These are phyloP conservation scores for Pseudocercospora eumusae DNA, from an alignment of 2,329 filamentous ascomycete genomes.

Conservation along the genomic window DNA sequence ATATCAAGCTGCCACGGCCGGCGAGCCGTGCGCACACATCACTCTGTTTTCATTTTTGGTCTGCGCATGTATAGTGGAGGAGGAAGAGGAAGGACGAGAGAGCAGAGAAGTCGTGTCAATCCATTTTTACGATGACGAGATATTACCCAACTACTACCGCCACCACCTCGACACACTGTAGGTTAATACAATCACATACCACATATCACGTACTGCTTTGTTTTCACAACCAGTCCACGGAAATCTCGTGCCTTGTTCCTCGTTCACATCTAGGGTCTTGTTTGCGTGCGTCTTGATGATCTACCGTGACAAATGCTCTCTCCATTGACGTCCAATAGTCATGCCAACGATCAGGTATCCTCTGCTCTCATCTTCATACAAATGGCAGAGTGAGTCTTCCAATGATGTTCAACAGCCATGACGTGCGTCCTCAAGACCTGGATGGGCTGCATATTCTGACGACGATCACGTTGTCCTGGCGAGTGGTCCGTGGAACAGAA, in stretches of 20 bases:
- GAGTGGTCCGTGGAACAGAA: neutral
- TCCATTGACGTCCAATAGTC: too few relatives aligned
- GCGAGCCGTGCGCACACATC: slow-evolving; percentile 11
- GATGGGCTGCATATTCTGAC: neutral
- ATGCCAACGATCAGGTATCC: too few relatives aligned
- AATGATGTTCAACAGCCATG: too few relatives aligned
- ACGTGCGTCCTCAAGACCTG: neutral
- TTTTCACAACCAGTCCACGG: neutral
- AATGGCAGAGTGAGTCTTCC: too few relatives aligned
- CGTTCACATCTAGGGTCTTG: neutral
- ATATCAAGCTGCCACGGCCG: slow-evolving; percentile 13
- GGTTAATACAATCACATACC: slow-evolving; percentile 20
- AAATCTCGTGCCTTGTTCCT: neutral
- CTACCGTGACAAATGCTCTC: too few relatives aligned
- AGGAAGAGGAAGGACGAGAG: neutral
- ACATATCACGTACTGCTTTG: slow-evolving; percentile 11
- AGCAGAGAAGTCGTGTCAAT: slow-evolving; percentile 10
- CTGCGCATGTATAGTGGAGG: neutral
- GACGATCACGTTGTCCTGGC: neutral
- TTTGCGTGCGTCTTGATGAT: too few relatives aligned
- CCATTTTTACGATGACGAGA: slow-evolving; percentile 10
- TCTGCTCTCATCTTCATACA: too few relatives aligned
- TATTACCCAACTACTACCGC: slow-evolving; percentile 16
- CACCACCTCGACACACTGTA: slow-evolving; percentile 18
- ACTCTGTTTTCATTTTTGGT: slow-evolving; percentile 13